These are phyloP conservation scores for Neurospora sp. DNA, from an alignment of 495 filamentous ascomycete genomes.

Conservation along the genomic window DNA sequence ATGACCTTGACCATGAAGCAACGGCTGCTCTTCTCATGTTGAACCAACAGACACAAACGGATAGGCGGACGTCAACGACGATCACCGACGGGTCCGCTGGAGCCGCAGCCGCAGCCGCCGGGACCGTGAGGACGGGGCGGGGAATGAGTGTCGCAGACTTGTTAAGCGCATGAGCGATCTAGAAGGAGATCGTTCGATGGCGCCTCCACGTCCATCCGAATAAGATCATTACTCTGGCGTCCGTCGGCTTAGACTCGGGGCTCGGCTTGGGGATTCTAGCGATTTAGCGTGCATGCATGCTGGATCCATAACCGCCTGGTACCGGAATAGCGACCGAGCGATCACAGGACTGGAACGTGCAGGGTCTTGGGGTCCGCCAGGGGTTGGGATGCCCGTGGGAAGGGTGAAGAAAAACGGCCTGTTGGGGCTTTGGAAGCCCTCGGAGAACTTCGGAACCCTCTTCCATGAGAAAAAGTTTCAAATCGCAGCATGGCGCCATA, in stretches of 20 bases:
- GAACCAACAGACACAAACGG: slow-evolving; percentile 39
- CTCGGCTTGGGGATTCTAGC: not conserved
- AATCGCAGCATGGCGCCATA: not conserved
- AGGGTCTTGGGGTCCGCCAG: not conserved
- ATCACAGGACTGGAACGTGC: not conserved
- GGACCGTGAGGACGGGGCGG: slow-evolving; percentile 12
- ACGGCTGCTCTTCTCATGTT: slow-evolving; percentile 74
- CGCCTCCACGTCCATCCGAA: not conserved
- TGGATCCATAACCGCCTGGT: not conserved
- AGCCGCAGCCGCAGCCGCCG: slow-evolving; percentile 7
- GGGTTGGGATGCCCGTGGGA: not conserved
- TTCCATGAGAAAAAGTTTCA: not conserved
- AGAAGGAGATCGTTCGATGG: not conserved
- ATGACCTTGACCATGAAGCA: slow-evolving; percentile 62
- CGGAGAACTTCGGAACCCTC: not conserved
- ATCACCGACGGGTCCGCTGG: not conserved
- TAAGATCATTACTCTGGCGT: not conserved
- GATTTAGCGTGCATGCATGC: not conserved
- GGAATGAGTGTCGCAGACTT: slow-evolving; percentile 78
- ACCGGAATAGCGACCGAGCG: not conserved
- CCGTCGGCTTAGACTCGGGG: not conserved
- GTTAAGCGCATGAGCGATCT: slow-evolving; percentile 46
- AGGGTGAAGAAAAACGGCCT: not conserved
- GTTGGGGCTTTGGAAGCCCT: not conserved
- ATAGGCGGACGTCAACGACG: slow-evolving; percentile 33